A percentile compares a stretch with the other conserved stretches of the same genome.
phyloP scores from a whole-genome alignment of 306 rosid species.

The Quillaja saponaria region DNA sequence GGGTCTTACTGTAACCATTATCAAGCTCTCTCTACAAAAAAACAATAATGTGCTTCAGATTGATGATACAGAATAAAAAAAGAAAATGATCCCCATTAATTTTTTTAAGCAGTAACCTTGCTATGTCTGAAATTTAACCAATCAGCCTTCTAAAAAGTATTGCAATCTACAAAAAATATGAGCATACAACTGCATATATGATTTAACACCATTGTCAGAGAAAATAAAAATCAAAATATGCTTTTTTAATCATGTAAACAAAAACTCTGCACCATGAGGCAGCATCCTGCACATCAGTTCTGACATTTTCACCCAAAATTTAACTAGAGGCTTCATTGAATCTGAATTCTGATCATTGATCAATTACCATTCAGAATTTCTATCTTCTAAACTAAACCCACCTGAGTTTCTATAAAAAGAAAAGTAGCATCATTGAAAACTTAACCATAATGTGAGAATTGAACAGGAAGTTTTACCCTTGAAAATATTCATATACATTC shows the following conservation, averaged over 20 bases:
- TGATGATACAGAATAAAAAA: neutral
- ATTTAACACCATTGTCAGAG: neutral
- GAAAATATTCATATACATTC: neutral
- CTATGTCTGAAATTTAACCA: conserved; percentile 13
- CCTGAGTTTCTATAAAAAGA: too few relatives aligned
- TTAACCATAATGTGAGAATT: too few relatives aligned
- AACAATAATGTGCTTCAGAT: neutral
- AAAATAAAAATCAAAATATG: conserved; percentile 7
- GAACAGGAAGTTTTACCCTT: neutral
- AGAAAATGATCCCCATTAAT: conserved; percentile 4
- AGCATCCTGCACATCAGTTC: too few relatives aligned
- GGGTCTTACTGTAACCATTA: conserved; percentile 35
- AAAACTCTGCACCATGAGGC: neutral
- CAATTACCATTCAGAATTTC: too few relatives aligned
- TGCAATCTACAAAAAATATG: neutral
- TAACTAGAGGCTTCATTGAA: too few relatives aligned
- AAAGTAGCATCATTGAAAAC: too few relatives aligned
- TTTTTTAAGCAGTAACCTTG: neutral
- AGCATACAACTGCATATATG: neutral
- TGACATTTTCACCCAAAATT: neutral
- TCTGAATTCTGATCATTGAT: too few relatives aligned
- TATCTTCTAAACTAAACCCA: too few relatives aligned
- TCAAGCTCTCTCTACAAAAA: conserved; percentile 25
- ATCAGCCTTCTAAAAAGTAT: conserved; percentile 13
- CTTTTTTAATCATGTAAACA: conserved; percentile 23